Evolutionary conservation across 768 basidiomycete genomes (phyloP).

Genomic region (Mycena epipterygia): DNA sequence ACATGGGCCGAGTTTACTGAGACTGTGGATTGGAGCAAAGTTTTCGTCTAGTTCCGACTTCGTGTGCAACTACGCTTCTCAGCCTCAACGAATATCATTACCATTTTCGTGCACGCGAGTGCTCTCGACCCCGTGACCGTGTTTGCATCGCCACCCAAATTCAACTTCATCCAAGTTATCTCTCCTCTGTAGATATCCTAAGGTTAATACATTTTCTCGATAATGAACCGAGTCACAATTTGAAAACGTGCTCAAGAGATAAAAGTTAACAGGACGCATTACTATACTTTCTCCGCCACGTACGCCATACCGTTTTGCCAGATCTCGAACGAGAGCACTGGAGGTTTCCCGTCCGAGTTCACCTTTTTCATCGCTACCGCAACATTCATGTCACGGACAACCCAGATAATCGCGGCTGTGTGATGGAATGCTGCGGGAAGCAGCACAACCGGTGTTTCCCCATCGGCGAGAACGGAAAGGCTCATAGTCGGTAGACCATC

Average conservation of each 20-base stretch:
- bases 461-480: conserved; percentile 1
- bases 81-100: too few species aligned
- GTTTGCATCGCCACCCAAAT: too few species aligned
- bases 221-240: too few species aligned
- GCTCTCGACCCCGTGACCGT: too few species aligned
- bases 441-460: not conserved
- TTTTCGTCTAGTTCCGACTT: not conserved
- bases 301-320: conserved; percentile 14
- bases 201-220: too few species aligned
- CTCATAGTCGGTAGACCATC: not conserved
- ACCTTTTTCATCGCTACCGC: conserved; percentile 16
- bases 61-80: too few species aligned
- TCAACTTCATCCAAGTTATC: too few species aligned
- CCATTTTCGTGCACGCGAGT: too few species aligned
- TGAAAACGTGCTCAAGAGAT: too few species aligned
- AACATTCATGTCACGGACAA: conserved; percentile 23
- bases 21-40: conserved; percentile 19
- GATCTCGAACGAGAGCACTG: conserved; percentile 21
- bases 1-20: conserved; percentile 8
- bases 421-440: conserved; percentile 22
- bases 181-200: too few species aligned
- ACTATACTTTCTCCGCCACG: conserved; percentile 1
- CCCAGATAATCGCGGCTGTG: conserved; percentile 4
- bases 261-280: too few species aligned
- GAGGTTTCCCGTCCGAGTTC: not conserved